Percentiles rank a stretch among this genome's conserved stretches.
Evolutionary conservation across 2,329 filamentous ascomycete genomes (phyloP).

Genomic region (Fusarium sp.): DNA sequence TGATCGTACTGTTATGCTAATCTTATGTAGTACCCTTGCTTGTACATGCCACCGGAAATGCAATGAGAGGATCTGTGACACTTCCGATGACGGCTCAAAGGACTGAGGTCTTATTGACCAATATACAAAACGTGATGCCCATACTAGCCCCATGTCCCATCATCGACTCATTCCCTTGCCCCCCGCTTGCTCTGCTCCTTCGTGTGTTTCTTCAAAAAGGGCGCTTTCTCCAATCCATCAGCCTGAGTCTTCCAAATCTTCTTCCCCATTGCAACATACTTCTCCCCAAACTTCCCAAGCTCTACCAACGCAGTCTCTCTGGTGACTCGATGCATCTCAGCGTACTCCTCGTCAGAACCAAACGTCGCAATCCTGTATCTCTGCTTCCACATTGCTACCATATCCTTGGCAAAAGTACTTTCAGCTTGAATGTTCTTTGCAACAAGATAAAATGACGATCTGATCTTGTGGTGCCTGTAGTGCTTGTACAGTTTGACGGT

Average conservation of each 20-base stretch:
- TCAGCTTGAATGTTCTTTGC: constrained; percentile 53
- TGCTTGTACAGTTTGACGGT: constrained; percentile 55
- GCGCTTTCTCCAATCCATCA: constrained; percentile 2
- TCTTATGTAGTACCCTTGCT: neutral
- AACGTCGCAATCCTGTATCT: constrained; percentile 54
- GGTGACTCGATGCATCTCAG: neutral
- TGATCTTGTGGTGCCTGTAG: constrained; percentile 47
- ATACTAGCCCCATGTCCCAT: neutral
- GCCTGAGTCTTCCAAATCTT: constrained; percentile 29
- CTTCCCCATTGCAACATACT: constrained; percentile 6
- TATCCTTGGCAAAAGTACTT: constrained; percentile 44
- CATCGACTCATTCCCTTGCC: no score
- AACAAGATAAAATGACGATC: constrained; percentile 64
- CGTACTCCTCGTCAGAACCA: constrained; percentile 2
- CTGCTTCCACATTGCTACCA: constrained; percentile 53
- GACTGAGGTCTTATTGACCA: neutral
- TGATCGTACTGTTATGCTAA: neutral
- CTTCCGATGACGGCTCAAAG: neutral
- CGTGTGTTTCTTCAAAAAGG: neutral
- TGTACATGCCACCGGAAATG: neutral
- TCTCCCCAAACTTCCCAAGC: constrained; percentile 21
- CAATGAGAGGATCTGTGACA: no score
- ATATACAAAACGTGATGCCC: neutral
- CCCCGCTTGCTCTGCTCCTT: neutral
- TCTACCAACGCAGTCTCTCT: neutral